Evolutionary conservation across 176 grass and related monocot genomes (phyloP).

Genomic region (Elymus sibiricus): DNA sequence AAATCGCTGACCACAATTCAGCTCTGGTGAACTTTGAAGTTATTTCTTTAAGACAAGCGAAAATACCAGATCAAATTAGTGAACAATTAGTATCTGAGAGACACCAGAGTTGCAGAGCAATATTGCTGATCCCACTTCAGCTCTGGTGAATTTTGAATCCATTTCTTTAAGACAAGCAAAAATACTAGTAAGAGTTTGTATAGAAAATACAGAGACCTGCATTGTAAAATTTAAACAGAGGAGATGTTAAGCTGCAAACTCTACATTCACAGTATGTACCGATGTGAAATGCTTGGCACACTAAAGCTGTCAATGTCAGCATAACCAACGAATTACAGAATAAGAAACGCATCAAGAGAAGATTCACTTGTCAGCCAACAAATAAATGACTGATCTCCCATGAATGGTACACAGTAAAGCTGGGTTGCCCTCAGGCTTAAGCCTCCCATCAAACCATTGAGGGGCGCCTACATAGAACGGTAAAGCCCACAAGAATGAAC

Average conservation of each 20-base stretch:
- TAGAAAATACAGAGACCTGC: not conserved
- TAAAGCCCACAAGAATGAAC: not conserved
- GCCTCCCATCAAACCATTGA: not conserved
- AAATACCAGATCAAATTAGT: not conserved
- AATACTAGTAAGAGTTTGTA: not conserved
- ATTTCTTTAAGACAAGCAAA: not conserved
- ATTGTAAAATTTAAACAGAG: not conserved
- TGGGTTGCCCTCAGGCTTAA: not conserved
- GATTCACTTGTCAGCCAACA: not conserved
- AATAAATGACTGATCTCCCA: not conserved
- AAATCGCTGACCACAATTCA: not conserved
- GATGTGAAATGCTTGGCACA: not conserved
- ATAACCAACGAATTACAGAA: not conserved
- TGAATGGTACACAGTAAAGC: not conserved
- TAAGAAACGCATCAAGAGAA: not conserved
- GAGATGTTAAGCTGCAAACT: not conserved
- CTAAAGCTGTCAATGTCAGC: not conserved
- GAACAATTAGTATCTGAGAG: not conserved
- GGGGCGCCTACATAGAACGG: not conserved
- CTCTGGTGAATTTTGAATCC: not conserved
- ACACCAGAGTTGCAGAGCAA: not conserved
- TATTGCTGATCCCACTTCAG: not conserved
- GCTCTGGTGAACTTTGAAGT: not conserved
- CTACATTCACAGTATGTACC: not conserved
- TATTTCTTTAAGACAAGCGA: not conserved